These are phyloP conservation scores for Collybia sp. DNA, from an alignment of 768 basidiomycete species.

Conservation along the genomic window DNA sequence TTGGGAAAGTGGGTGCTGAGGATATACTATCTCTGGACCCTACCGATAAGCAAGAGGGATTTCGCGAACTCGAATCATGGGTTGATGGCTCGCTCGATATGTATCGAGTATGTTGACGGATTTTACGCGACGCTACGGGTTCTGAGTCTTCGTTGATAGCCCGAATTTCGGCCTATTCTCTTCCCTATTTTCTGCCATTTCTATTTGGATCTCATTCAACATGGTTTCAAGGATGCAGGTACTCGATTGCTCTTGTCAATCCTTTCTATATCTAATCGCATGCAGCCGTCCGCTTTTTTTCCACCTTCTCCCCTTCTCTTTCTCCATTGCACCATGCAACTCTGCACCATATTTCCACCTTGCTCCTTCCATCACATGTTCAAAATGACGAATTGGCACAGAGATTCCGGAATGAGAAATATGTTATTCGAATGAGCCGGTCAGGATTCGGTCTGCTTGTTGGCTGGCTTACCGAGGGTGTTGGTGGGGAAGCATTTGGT, in stretches of 20 bases:
- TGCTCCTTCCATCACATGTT: constrained; percentile 81
- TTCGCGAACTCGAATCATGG: constrained; percentile 82
- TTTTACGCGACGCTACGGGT: not conserved
- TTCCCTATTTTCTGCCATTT: constrained; percentile 98
- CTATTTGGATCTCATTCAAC: constrained; percentile 89
- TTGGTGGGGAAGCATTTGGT: constrained; percentile 82
- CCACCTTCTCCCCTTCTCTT: constrained; percentile 65
- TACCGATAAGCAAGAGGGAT: constrained; percentile 82
- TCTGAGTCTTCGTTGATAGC: constrained; percentile 38
- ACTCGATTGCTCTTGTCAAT: constrained; percentile 17
- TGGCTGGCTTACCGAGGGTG: constrained; percentile 94
- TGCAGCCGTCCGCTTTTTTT: constrained; percentile 71
- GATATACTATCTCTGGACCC: constrained; percentile 80
- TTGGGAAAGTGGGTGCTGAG: constrained; percentile 77
- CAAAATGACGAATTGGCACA: constrained; percentile 79
- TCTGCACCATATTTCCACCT: constrained; percentile 72
- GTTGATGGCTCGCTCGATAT: constrained; percentile 89
- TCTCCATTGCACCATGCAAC: constrained; percentile 60
- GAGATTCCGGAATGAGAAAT: constrained; percentile 87
- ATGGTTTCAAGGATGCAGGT: constrained; percentile 90
- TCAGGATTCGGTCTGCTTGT: constrained; percentile 90
- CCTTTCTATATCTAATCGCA: too few species aligned
- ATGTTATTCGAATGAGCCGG: constrained; percentile 82
- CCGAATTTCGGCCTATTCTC: constrained; percentile 88
- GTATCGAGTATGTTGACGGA: constrained; percentile 61